Conservation (phyloP, 208 protist species). For the Leishmania turanica region DNA sequence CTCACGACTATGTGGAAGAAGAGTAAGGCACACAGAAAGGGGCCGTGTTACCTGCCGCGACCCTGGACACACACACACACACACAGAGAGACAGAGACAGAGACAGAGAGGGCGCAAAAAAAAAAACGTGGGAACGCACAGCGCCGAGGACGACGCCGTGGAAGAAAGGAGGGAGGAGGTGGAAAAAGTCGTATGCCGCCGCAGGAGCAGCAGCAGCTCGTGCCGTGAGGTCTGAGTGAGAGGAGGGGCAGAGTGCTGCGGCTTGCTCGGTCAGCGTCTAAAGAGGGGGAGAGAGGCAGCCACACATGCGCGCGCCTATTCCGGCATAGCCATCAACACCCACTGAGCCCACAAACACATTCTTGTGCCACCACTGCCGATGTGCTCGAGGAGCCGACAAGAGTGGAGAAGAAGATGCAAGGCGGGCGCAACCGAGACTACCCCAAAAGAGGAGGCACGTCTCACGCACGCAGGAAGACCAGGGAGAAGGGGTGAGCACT, state of each 20-base stretch:
- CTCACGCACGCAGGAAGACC: not conserved
- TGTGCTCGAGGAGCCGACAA: not conserved
- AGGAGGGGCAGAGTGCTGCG: not conserved
- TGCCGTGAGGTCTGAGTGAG: not conserved
- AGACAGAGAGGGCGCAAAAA: not conserved
- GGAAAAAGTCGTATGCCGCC: not conserved
- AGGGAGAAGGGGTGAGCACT: not conserved
- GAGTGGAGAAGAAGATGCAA: not conserved
- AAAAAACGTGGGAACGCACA: not conserved
- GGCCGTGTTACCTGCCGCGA: not conserved
- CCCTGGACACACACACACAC: not conserved
- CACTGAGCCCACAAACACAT: not conserved
- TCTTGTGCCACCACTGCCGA: not conserved
- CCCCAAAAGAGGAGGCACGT: no score
- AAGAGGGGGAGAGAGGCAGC: not conserved
- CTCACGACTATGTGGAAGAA: not conserved
- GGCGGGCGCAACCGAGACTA: not conserved
- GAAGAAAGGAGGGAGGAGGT: not conserved
- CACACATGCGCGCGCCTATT: not conserved
- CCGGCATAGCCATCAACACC: not conserved
- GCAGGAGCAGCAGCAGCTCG: not conserved
- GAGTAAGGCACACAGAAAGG: not conserved
- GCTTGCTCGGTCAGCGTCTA: not conserved
- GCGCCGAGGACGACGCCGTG: no score
- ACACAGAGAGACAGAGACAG: not conserved